Percentiles rank a stretch among this genome's conserved stretches.
Conservation (phyloP, 305 asterid genomes). For the Withania somnifera region DNA sequence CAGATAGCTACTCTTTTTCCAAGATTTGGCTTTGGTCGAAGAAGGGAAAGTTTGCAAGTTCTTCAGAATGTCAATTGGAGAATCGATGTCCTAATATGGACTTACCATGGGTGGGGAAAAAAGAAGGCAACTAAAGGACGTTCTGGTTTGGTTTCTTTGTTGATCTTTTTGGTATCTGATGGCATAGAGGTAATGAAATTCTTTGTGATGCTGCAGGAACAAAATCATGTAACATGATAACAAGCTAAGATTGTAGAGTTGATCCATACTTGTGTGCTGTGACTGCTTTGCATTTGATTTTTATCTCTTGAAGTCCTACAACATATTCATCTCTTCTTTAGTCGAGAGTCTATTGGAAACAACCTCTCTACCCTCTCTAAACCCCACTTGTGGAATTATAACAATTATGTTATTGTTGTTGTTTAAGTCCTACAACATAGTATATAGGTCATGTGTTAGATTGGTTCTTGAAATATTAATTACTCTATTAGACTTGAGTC, state of each 20-base stretch:
- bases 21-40: constrained; percentile 97
- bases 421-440: background rate
- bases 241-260: background rate
- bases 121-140: constrained; percentile 22
- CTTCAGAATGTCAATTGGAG: constrained; percentile 31
- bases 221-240: background rate
- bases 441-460: background rate
- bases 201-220: background rate
- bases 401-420: background rate
- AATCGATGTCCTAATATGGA: constrained; percentile 28
- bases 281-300: background rate
- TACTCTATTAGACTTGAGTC: background rate
- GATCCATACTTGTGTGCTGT: background rate
- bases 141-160: background rate
- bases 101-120: constrained; percentile 45
- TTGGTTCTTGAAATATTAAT: background rate
- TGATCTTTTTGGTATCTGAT: background rate
- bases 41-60: constrained; percentile 61
- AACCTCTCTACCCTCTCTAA: background rate
- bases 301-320: background rate
- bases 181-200: background rate
- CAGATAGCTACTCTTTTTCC: constrained; percentile 89
- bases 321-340: background rate
- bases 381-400: background rate
- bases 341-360: background rate